Base-by-base conservation (phyloP, 345 rosid genomes). In the Citrus mangshanensis region DNA sequence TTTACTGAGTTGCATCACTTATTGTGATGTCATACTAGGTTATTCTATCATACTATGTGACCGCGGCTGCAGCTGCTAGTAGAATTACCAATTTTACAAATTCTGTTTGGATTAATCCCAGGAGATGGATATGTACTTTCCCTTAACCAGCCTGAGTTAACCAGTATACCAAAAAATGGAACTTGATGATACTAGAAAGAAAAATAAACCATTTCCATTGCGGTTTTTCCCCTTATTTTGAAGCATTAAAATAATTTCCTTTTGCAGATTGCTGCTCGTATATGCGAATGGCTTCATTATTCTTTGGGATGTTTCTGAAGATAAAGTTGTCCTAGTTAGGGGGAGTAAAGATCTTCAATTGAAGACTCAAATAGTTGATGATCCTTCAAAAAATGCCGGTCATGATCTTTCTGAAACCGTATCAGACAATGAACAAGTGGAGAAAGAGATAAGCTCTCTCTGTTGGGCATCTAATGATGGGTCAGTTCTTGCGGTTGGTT, bases 381-480 rank as follows among this genome's bases (percentile, higher is more conserved):
- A 84, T 79, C 76, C 86, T 77, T 78, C 80, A 55, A 80, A 84
- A 80, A 74, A 77, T 69, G 75, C 82, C 69, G 76, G 49, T 40
- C 77, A 73, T 74, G 81, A 88, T 81, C 79, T 77, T 80, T 83
- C 87, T 68, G 84, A 78, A 42, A 73, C 70, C 30, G 4, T 49
- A 51, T 83, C 83, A 49, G 75, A 81, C 63, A 65, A 82, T 78
- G 88, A 87, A 55, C 83, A 68, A 54, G 79, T 73, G 79, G 97
- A 88, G 77, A 95, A 92, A 89, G 94, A 95, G 86, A 93, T 95
- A 83, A 89, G 88, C 86, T 87, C 97, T 78, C 83, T 95, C 68
- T 91, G 98, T 83, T 95, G 98, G 98, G 93, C 95, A 77, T 89
- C 97, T 49, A 73, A 86, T 65, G 85, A 86, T 85, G 98, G 97